Evolutionary conservation across 129 eudicot genomes (phyloP), one percentile per base, ranked within the genome.

Genomic region (Centella asiatica): DNA sequence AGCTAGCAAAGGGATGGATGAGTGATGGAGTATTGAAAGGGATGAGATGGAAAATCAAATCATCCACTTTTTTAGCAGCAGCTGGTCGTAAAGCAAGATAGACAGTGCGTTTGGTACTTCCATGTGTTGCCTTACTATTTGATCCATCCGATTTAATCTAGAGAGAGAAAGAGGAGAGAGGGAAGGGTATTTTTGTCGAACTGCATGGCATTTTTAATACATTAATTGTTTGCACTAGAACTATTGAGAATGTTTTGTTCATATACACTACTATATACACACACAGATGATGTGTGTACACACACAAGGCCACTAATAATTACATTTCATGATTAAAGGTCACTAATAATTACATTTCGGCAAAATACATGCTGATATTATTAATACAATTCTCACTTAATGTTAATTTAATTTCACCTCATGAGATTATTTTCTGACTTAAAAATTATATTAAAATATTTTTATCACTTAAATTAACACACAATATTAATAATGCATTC

Each of bases 41-140:
- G 17, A 46, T 33, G 63, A 34, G 63, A 58, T 33, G 28, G 69
- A 67, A 70, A 78, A n/a, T n/a, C n/a, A n/a, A 74, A 79, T 58
- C 59, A 75, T 60, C 76, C 75, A 81, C 83, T 81, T 58, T 81
- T 76, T 60, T 62, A 7, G 8, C 12, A 13, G 74, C 62, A 71
- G 81, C 48, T 66, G 83, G 89, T 80, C 78, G 74, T 74, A 86
- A 83, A 86, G 90, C 82, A 74, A 73, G 77, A 54, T 65, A 33
- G 71, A 65, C 51, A 59, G 65, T 62, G 75, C 69, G 60, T 50
- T 66, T 66, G 72, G 61, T 66, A 62, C 63, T 66, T 66, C 54
- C 68, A 42, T 73, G 44, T 65, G 53, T 58, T 59, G 67, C 29
- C 47, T 52, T 52, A 48, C 61, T 51, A 27, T 29, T 10, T 40